phyloP scores from a whole-genome alignment of 257 asterid species.

The Eustoma russellianum region DNA sequence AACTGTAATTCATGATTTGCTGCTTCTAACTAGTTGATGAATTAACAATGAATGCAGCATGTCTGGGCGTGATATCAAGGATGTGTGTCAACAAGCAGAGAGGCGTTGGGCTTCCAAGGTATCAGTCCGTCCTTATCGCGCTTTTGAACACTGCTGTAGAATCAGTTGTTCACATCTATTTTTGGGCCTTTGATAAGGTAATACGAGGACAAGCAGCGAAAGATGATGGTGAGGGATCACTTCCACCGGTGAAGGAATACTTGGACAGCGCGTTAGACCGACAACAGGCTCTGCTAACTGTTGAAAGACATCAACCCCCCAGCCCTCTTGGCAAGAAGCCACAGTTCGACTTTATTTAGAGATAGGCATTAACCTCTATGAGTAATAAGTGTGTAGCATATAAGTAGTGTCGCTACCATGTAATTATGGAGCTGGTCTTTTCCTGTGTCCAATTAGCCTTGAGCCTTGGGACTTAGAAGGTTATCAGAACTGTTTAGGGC shows the following conservation, averaged over 20 bases:
- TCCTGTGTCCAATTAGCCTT: too few species aligned
- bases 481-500: too few species aligned
- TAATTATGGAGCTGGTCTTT: too few species aligned
- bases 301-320: slow-evolving; percentile 24
- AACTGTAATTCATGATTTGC: background rate
- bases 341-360: slow-evolving; percentile 53
- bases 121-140: background rate
- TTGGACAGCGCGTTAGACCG: slow-evolving; percentile 44
- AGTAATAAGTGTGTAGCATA: too few species aligned
- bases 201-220: slow-evolving; percentile 58
- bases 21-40: slow-evolving; percentile 2
- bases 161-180: slow-evolving; percentile 5
- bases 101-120: slow-evolving; percentile 99
- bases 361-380: background rate
- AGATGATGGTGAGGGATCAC: slow-evolving; percentile 31
- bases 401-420: too few species aligned
- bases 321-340: slow-evolving; percentile 41
- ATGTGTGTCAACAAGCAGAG: slow-evolving; percentile 96
- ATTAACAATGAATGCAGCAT: slow-evolving; percentile 34
- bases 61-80: slow-evolving; percentile 92
- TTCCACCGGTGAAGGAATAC: slow-evolving; percentile 71
- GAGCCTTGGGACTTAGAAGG: too few species aligned
- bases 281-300: slow-evolving; percentile 31
- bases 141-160: background rate
- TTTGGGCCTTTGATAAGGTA: slow-evolving; percentile 27